Base-by-base conservation (phyloP, 2,329 filamentous ascomycete species). In the Hypoxylon sp. region DNA sequence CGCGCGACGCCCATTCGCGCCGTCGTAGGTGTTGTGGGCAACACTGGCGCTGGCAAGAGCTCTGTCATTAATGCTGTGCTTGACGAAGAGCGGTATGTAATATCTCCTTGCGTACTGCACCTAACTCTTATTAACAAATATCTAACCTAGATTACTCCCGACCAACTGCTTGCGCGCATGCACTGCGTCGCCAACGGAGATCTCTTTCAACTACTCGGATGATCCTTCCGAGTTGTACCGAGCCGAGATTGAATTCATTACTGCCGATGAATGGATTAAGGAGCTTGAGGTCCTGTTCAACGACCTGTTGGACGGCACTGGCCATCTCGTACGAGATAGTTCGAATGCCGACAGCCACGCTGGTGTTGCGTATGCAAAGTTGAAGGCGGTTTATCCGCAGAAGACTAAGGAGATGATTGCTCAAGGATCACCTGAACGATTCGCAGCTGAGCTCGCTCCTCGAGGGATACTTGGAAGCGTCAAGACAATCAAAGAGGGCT, bases 11-110 rank as follows among this genome's bases (percentile, higher is more conserved):
- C 76, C 19, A 73, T 72, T 1, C 78, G 75, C 25, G 82, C 82
- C 1, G 80, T 90, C 0, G 80, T 90, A 17, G 88, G 87, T 5
- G 84, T 91, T 0, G 83, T 89, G 2, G 89, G 88, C 0, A 87
- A 84, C 59, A 90, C 89, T 0, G 88, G 88, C 0, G 84, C 86
- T 1, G 89, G 89, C 0, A 91, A 91, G 72, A 87, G 83, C 19
- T 87, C 85, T 1, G 79, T 90, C 0, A 89, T 91, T 75, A 91
- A 90, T 71, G 88, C 88, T 0, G 73, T 91, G 34, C 79, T 90
- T 0, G 87, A 90, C 30, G 86, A 90, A 70, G 86, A 90, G 68
- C 80, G 84, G n/a, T 77, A 75, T 10, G n/a, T 77, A 75, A 7
- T 11, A 30, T 5, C 25, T 34, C 34, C 1, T 32, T 19, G 84